These are phyloP conservation scores for Veloboletus limbatus DNA, from an alignment of 1,284 basidiomycete genomes.

Conservation along the genomic window DNA sequence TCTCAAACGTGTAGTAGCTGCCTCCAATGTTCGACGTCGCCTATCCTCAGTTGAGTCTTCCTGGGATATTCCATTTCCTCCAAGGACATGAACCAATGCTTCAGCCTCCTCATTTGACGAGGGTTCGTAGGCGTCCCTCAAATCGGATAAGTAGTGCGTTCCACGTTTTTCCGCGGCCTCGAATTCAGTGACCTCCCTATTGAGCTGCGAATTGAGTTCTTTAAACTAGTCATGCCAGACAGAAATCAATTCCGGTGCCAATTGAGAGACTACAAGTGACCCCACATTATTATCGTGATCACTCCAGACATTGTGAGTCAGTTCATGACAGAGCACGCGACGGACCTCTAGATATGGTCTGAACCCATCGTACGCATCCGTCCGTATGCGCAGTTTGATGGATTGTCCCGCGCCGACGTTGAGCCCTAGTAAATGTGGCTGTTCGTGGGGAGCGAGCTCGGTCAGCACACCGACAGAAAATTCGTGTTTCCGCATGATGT, in stretches of 20 bases:
- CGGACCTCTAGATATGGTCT: conserved; percentile 62
- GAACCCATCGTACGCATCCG: conserved; percentile 69
- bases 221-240: conserved; percentile 52
- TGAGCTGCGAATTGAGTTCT: conserved; percentile 70
- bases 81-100: conserved; percentile 46
- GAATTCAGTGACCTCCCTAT: conserved; percentile 67
- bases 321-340: conserved; percentile 71
- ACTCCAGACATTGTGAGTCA: conserved; percentile 71
- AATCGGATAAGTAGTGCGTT: conserved; percentile 49
- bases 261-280: background rate
- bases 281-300: conserved; percentile 72
- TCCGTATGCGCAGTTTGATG: conserved; percentile 68
- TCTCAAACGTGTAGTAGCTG: conserved; percentile 55
- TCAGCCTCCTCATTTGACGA: conserved; percentile 55
- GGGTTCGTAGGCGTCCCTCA: conserved; percentile 47
- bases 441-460: conserved; percentile 73
- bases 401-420: conserved; percentile 63
- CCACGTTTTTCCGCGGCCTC: conserved; percentile 54
- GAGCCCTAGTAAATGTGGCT: conserved; percentile 67
- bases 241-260: background rate
- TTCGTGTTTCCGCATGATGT: conserved; percentile 66
- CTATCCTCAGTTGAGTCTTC: conserved; percentile 55
- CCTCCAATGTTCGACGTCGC: conserved; percentile 51
- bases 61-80: conserved; percentile 34
- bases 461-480: conserved; percentile 66